Evolutionary conservation across 179 eudicot species (phyloP), one percentile per base, ranked within the genome.

Genomic region (Camellia oleifera): DNA sequence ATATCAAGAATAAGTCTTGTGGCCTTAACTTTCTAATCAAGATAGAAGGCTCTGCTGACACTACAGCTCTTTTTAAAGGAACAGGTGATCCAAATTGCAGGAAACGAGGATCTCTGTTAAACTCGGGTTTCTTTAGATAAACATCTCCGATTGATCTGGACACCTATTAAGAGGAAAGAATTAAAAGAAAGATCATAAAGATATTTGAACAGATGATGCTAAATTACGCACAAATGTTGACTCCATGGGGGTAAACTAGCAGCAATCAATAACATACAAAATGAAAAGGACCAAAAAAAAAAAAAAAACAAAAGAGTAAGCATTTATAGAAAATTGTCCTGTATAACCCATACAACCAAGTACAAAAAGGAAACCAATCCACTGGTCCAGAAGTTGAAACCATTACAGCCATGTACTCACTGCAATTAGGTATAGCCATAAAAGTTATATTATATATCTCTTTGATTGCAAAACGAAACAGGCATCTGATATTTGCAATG

Each of bases 61-160:
- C 74, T 18, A 85, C 89, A 53, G 91, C 79, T 61, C 85, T 85
- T 56, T 84, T 85, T 17, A 88, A 50, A 15, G 86, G 82, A 70
- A 88, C 52, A 26, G 86, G 87, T 40, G 75, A 81, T 68, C 85
- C 84, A 67, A 78, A 72, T 54, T 82, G 81, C 69, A 76, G 85
- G 64, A 71, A 80, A 14, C 71, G 8, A 20, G 87, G 81, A 69
- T 83, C 86, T 65, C 86, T 77, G 48, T 83, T 88, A 23, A 85
- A 77, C 46, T 86, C 90, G 0, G 91, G 88, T 72, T 81, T 87
- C 79, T 89, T 89, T 77, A 87, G 64, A 77, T 87, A 87, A 45
- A 83, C 83, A 64, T 89, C 91, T 11, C 91, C 91, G 40, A 89
- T 89, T 23, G 91, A 89, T 81, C 91, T 78, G 23, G 91, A 89